Evolutionary conservation across 495 filamentous ascomycete species (phyloP), one percentile per base, ranked within the genome.

Genomic region (Chaetomidium leptoderma): DNA sequence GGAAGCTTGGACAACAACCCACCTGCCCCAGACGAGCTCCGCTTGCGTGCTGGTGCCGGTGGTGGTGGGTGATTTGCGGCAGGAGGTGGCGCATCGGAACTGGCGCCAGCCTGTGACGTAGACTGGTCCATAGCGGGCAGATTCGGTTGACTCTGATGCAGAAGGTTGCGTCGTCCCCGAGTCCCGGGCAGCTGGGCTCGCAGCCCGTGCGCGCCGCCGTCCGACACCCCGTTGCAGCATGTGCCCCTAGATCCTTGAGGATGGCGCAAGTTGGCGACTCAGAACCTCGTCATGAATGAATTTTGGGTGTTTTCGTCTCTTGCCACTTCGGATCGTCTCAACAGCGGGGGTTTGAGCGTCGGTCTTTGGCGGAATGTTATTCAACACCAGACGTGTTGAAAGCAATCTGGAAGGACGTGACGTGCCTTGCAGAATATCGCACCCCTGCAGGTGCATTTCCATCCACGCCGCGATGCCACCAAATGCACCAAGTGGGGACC

Each of bases 1-100:
- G 83, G 81, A n/a, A 88, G 71, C 55, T 76, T 80, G 16, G 81
- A 80, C 19, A 83, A 76, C 63, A 81, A 79, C 57, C 81, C 85
- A 52, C 83, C 85, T 11, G 66, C 62, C 3, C 62, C 64, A 26
- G 68, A 67, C 46, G 52, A 60, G 59, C 70, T 71, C 33, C 66
- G 68, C 50, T 71, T 67, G n/a, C 60, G 65, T 62, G 19, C 51
- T n/a, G n/a, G n/a, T n/a, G n/a, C 55, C 5, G 59, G 58, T 19
- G 59, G 62, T 27, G 60, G 42, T 9, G 62, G 59, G n/a, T 53
- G 62, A 36, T 24, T 49, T 24, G 64, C 37, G 54, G 55, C 55
- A 59, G 61, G 27, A 11, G 42, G n/a, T n/a, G n/a, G 52, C 30
- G 59, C 54, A 57, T 66, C 62, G 29, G 62, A 13, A 30, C 43